Evolutionary conservation across 106 monocot genomes (phyloP).

Genomic region (Posidonia australis): DNA sequence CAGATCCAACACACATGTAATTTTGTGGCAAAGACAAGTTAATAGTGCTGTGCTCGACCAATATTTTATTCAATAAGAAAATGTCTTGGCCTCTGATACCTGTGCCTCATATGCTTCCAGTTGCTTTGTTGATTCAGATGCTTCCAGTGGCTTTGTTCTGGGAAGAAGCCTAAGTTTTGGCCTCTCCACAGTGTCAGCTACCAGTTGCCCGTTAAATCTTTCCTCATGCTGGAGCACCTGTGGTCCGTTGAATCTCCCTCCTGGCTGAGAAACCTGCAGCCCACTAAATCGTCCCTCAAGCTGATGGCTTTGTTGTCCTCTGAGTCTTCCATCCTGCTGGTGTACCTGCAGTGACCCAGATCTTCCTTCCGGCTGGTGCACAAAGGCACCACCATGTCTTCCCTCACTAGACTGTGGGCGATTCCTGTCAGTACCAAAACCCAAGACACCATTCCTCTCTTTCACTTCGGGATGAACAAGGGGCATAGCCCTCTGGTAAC

Average conservation of each 20-base stretch:
- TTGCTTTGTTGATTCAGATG: too few species aligned
- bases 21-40: background rate
- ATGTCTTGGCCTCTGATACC: constrained; percentile 5
- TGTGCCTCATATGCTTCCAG: too few species aligned
- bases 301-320: background rate
- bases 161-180: constrained; percentile 53
- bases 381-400: constrained; percentile 2
- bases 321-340: background rate
- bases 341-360: background rate
- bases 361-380: constrained; percentile 10
- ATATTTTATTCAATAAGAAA: background rate
- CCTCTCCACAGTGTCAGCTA: constrained; percentile 27
- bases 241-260: constrained; percentile 11
- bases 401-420: constrained; percentile 34
- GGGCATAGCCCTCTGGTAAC: constrained; percentile 15
- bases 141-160: constrained; percentile 38
- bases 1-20: background rate
- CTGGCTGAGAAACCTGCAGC: constrained; percentile 6
- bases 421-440: constrained; percentile 9
- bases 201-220: constrained; percentile 9
- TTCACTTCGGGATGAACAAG: constrained; percentile 23
- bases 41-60: background rate
- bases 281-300: background rate
- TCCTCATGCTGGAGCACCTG: constrained; percentile 15
- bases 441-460: constrained; percentile 12